Conservation (phyloP, 2,329 filamentous ascomycete species). For the Aquanectria penicillioides region DNA sequence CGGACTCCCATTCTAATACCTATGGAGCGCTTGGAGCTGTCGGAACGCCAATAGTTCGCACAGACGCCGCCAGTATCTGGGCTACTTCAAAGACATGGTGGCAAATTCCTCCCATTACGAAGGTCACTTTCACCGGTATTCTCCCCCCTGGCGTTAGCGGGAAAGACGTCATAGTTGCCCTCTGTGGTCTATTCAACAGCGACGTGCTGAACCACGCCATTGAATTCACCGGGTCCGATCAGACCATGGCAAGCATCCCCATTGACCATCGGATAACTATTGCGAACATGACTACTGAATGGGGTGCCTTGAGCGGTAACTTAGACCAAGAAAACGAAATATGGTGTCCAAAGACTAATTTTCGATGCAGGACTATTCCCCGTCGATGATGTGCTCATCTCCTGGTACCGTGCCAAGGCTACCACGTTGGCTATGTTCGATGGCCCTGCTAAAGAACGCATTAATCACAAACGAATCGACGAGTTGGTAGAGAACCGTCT, state of each 20-base stretch:
- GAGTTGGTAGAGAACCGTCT: constrained; percentile 74
- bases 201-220: constrained; percentile 92
- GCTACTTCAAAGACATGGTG: constrained; percentile 87
- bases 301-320: constrained; percentile 69
- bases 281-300: constrained; percentile 84
- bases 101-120: constrained; percentile 86
- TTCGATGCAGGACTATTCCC: constrained; percentile 69
- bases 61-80: constrained; percentile 88
- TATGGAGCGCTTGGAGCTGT: constrained; percentile 66
- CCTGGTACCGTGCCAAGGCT: constrained; percentile 82
- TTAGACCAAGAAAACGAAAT: neutral
- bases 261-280: constrained; percentile 81
- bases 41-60: constrained; percentile 82
- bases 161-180: constrained; percentile 92
- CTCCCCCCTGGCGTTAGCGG: constrained; percentile 85
- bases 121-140: constrained; percentile 79
- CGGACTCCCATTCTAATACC: constrained; percentile 81
- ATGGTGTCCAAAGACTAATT: neutral
- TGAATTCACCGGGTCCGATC: constrained; percentile 84
- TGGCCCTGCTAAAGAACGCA: constrained; percentile 62
- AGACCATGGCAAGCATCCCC: constrained; percentile 77
- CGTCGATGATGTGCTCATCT: constrained; percentile 75
- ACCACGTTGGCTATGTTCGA: constrained; percentile 73
- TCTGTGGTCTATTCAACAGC: constrained; percentile 87
- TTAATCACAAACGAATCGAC: constrained; percentile 79